Evolutionary conservation across 2,329 filamentous ascomycete species (phyloP), one percentile per base, ranked within the genome.

Genomic region (Boeremia lycopersici): DNA sequence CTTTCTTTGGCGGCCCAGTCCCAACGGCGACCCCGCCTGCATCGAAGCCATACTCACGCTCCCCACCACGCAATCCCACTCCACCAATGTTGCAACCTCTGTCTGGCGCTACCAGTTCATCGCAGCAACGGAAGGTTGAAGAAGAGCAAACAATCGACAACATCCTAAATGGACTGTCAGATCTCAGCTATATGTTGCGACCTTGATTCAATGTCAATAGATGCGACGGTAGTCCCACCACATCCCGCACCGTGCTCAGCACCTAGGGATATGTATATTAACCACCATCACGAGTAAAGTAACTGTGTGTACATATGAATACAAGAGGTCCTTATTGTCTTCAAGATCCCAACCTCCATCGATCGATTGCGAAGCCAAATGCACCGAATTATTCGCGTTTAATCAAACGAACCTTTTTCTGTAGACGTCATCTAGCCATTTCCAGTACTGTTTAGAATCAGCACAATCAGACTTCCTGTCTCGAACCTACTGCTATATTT

Each of bases 101-200:
- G n/a, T 64, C 64, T 4, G 57, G 63, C 9, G 62, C 67, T 2
- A 68, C 62, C 6, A 71, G 59, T 26, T 61, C 61, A 6, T 62
- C 60, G 23, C 65, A 70, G 45, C 59, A 48, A 33, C 48, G 66
- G 4, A 72, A 71, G 25, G 57, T 38, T 0, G 70, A 71, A 31
- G 70, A 74, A 30, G 70, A 73, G 31, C 60, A 64, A 7, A 48
- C 67, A 2, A 62, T 74, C 3, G 50, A 45, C 28, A 44, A 48
- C 0, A 71, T 75, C 34, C 26, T 75, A 25, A 44, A 19, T 0
- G 68, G 62, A 1, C 48, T 75, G 34, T 71, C 72, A 1, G 61
- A 74, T 51, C 57, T 74, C 51, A 51, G 63, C 9, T 74, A 74
- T 36, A 74, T 75, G 72, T 46, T 75, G 28, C 39, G 43, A 19